These are phyloP conservation scores for Capronia epimyces DNA, from an alignment of 2,329 filamentous ascomycete genomes.

Conservation along the genomic window DNA sequence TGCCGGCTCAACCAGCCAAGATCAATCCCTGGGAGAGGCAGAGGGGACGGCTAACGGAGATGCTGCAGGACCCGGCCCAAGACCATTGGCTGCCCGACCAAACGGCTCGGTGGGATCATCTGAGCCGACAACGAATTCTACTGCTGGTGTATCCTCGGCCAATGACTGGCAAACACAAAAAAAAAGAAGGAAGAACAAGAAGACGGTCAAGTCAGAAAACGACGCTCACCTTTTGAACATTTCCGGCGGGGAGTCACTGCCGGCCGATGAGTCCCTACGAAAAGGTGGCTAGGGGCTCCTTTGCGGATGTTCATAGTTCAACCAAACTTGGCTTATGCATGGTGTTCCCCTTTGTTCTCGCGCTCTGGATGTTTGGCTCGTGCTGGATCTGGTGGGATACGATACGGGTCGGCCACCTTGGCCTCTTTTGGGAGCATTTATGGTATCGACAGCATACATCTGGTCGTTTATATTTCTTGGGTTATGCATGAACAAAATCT, in stretches of 20 bases:
- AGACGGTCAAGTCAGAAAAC: slow-evolving; percentile 35
- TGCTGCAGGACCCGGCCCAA: slow-evolving; percentile 30
- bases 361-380: background rate
- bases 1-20: background rate
- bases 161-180: slow-evolving; percentile 38
- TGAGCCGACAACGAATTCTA: background rate
- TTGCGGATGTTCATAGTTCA: slow-evolving; percentile 16
- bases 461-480: slow-evolving; percentile 25
- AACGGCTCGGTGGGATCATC: slow-evolving; percentile 31
- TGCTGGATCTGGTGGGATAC: background rate
- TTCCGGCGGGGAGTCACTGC: slow-evolving; percentile 36
- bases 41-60: slow-evolving; percentile 24
- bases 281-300: slow-evolving; percentile 41
- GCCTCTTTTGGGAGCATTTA: slow-evolving; percentile 8
- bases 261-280: slow-evolving; percentile 41
- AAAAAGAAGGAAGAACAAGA: slow-evolving; percentile 42
- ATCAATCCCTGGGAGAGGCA: slow-evolving; percentile 31
- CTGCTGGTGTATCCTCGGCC: background rate
- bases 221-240: slow-evolving; percentile 32
- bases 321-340: background rate
- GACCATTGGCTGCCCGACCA: slow-evolving; percentile 33
- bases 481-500: slow-evolving; percentile 23
- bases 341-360: background rate
- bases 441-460: slow-evolving; percentile 24
- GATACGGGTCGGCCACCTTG: background rate